These are phyloP conservation scores for Diaporthe helianthi DNA, from an alignment of 2,329 filamentous ascomycete genomes.

Conservation along the genomic window DNA sequence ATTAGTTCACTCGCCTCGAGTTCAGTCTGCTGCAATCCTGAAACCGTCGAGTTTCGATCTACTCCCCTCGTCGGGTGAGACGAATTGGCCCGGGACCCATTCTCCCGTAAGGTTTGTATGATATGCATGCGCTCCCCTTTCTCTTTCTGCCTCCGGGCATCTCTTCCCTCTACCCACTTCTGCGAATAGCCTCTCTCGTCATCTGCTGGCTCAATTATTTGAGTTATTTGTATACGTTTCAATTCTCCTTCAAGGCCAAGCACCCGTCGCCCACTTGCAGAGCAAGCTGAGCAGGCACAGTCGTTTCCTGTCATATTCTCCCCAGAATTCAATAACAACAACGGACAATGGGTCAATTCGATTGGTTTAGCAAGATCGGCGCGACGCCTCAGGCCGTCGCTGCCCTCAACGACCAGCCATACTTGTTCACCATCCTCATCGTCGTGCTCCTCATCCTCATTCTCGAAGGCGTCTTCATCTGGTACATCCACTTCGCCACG, in stretches of 20 bases:
- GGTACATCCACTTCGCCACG: constrained; percentile 67
- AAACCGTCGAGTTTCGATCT: constrained; percentile 49
- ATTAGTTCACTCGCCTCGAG: constrained; percentile 42
- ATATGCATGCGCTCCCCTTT: constrained; percentile 18
- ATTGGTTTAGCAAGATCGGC: constrained; percentile 63
- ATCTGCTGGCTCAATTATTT: constrained; percentile 33
- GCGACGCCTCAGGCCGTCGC: constrained; percentile 65
- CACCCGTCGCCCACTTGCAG: constrained; percentile 28
- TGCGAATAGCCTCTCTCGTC: constrained; percentile 27
- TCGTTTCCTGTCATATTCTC: constrained; percentile 8
- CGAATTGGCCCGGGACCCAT: constrained; percentile 17
- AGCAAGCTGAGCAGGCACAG: constrained; percentile 31
- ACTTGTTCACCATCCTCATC: constrained; percentile 64
- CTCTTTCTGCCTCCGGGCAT: constrained; percentile 31
- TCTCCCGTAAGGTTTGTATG: constrained; percentile 14
- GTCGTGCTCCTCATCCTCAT: constrained; percentile 59
- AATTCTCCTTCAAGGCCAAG: not conserved
- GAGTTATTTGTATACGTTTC: constrained; percentile 32
- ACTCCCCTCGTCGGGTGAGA: constrained; percentile 22
- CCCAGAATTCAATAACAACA: not conserved
- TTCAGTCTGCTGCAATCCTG: constrained; percentile 54
- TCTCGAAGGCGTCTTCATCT: constrained; percentile 55
- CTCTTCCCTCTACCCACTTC: constrained; percentile 26
- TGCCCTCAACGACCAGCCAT: constrained; percentile 66
- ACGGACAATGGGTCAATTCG: constrained; percentile 58